These are phyloP conservation scores for Colletotrichum nymphaeae DNA, from an alignment of 2,329 filamentous ascomycete genomes.

Conservation along the genomic window DNA sequence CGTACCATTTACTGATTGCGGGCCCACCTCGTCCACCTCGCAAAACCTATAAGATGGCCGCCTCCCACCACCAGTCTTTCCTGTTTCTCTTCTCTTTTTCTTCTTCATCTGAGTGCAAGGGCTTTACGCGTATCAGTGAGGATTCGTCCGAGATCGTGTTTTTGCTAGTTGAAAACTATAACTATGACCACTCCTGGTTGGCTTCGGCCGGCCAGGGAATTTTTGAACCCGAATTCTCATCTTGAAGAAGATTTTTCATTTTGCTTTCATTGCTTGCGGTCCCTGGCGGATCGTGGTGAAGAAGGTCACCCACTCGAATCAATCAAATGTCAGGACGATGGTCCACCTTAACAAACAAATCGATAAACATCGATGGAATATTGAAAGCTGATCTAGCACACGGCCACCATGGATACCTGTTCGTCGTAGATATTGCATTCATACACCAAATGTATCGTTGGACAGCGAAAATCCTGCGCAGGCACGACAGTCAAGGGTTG, in stretches of 20 bases:
- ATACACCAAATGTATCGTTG: neutral
- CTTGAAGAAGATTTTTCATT: conserved; percentile 40
- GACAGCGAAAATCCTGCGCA: too few species aligned
- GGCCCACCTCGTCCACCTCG: neutral
- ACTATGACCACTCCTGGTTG: conserved; percentile 57
- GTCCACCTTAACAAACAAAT: too few species aligned
- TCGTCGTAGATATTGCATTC: neutral
- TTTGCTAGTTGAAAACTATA: conserved; percentile 92
- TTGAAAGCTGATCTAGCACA: too few species aligned
- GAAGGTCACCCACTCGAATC: conserved; percentile 64
- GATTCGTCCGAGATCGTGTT: conserved; percentile 88
- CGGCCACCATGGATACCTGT: too few species aligned
- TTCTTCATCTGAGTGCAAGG: conserved; percentile 74
- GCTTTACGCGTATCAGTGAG: conserved; percentile 88
- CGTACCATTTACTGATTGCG: conserved; percentile 28
- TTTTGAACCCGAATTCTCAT: conserved; percentile 68
- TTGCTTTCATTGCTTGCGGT: conserved; percentile 63
- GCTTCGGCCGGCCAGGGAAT: conserved; percentile 81
- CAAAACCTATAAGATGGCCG: conserved; percentile 31
- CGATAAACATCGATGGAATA: too few species aligned
- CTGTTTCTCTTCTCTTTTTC: conserved; percentile 50
- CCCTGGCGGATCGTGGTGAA: conserved; percentile 56
- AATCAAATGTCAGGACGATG: conserved; percentile 66
- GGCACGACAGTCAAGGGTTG: neutral
- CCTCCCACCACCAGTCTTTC: neutral